Percentiles rank a stretch among this genome's conserved stretches.
Conservation (phyloP, 1,139 yeast species). For the Taphrina betulina region DNA sequence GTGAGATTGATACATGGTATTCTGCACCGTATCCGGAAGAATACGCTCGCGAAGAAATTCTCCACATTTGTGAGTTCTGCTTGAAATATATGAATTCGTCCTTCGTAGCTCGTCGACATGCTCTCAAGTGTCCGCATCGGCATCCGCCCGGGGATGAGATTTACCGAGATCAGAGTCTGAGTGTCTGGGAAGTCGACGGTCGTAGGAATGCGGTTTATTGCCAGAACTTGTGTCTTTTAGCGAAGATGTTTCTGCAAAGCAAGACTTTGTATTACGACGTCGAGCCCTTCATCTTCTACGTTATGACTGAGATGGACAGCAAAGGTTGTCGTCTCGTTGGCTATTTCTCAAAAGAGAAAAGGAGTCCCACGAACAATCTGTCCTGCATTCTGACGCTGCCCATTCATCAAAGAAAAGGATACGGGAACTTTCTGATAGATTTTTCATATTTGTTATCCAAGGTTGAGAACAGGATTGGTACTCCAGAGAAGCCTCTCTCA, state of each 20-base stretch:
- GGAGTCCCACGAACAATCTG: constrained; percentile 64
- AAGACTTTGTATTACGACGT: constrained; percentile 92
- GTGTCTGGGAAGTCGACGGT: constrained; percentile 92
- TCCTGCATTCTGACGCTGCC: constrained; percentile 91
- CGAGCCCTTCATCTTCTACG: constrained; percentile 88
- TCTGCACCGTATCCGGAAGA: constrained; percentile 92
- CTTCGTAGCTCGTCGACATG: constrained; percentile 67
- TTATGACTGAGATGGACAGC: constrained; percentile 68
- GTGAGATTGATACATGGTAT: constrained; percentile 86
- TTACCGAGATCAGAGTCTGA: constrained; percentile 64
- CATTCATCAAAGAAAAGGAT: constrained; percentile 80
- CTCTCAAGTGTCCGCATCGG: constrained; percentile 47
- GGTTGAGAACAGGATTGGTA: constrained; percentile 75
- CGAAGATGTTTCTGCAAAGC: constrained; percentile 83
- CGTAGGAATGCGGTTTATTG: constrained; percentile 74
- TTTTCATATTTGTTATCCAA: constrained; percentile 79
- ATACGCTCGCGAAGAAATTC: constrained; percentile 59
- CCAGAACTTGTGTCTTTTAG: constrained; percentile 82
- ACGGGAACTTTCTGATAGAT: constrained; percentile 83
- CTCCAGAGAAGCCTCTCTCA: constrained; percentile 93
- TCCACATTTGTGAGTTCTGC: constrained; percentile 83
- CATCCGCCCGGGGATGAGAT: constrained; percentile 93
- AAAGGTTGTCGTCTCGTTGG: constrained; percentile 78
- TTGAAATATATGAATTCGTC: constrained; percentile 76
- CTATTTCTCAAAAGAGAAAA: constrained; percentile 69